phyloP scores from a whole-genome alignment of 2,329 filamentous ascomycete species.

The Lithohypha guttulata region DNA sequence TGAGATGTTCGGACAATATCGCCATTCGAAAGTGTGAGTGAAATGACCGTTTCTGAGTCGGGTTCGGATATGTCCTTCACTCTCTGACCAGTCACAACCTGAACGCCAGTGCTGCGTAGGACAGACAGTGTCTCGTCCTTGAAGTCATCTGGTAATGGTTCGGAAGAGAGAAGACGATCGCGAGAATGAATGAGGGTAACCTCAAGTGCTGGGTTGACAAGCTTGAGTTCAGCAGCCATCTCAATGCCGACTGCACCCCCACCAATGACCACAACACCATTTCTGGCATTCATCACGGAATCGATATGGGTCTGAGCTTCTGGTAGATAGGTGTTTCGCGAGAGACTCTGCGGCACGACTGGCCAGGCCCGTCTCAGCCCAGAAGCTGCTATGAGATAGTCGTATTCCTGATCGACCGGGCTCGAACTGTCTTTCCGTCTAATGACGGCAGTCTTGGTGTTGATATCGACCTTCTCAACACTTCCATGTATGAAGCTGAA shows the following conservation, averaged over 20 bases:
- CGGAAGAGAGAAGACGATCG: conserved; percentile 58
- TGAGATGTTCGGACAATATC: conserved; percentile 49
- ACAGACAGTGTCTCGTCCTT: conserved; percentile 52
- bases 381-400: conserved; percentile 64
- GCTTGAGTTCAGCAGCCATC: conserved; percentile 69
- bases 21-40: conserved; percentile 50
- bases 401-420: conserved; percentile 42
- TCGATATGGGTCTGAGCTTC: conserved; percentile 53
- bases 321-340: conserved; percentile 50
- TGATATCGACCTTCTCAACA: conserved; percentile 49
- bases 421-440: conserved; percentile 38
- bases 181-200: conserved; percentile 70
- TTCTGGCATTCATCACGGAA: conserved; percentile 39
- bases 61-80: conserved; percentile 29
- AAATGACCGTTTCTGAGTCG: conserved; percentile 26
- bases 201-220: conserved; percentile 50
- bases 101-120: conserved; percentile 52
- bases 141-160: conserved; percentile 59
- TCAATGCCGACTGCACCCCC: conserved; percentile 72
- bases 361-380: conserved; percentile 62
- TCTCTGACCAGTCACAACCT: conserved; percentile 52
- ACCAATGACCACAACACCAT: conserved; percentile 61
- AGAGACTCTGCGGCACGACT: conserved; percentile 57
- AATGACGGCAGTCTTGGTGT: conserved; percentile 49
- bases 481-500: conserved; percentile 57